Conservation (phyloP, 1,139 yeast genomes). For the Debaryomyces nepalensis region DNA sequence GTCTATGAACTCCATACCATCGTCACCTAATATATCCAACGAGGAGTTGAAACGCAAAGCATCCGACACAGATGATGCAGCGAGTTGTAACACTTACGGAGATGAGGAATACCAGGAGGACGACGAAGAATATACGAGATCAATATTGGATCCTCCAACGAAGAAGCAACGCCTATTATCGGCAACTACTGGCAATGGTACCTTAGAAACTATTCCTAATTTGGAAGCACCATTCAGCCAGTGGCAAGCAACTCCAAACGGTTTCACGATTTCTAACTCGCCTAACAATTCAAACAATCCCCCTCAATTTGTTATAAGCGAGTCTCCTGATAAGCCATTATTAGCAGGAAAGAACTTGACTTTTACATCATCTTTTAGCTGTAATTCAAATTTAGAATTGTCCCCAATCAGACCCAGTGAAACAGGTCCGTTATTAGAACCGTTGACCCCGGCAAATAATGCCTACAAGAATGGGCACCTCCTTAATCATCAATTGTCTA, state of each 20-base stretch:
- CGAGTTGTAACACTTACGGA: slow-evolving; percentile 20
- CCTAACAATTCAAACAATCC: slow-evolving; percentile 19
- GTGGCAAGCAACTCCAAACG: slow-evolving; percentile 15
- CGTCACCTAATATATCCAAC: slow-evolving; percentile 35
- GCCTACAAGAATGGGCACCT: slow-evolving; percentile 15
- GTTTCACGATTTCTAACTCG: slow-evolving; percentile 11
- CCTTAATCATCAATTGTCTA: slow-evolving; percentile 13
- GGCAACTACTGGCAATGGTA: slow-evolving; percentile 14
- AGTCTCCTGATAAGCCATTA: slow-evolving; percentile 46
- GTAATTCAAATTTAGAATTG: slow-evolving; percentile 64
- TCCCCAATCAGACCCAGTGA: slow-evolving; percentile 61
- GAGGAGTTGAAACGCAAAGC: slow-evolving; percentile 15
- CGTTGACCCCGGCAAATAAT: slow-evolving; percentile 52
- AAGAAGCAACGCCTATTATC: slow-evolving; percentile 21
- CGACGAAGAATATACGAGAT: slow-evolving; percentile 10
- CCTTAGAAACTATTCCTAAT: slow-evolving; percentile 34
- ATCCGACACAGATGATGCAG: slow-evolving; percentile 16
- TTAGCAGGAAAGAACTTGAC: slow-evolving; percentile 50
- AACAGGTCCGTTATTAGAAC: slow-evolving; percentile 67
- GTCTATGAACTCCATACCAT: slow-evolving; percentile 36
- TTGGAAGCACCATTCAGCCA: slow-evolving; percentile 40
- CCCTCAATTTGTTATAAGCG: slow-evolving; percentile 36
- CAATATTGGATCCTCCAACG: slow-evolving; percentile 19
- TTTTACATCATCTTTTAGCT: slow-evolving; percentile 65
- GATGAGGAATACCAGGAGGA: slow-evolving; percentile 22